Evolutionary conservation across 1,284 basidiomycete species (phyloP).

Genomic region (Ustilago loliicola): DNA sequence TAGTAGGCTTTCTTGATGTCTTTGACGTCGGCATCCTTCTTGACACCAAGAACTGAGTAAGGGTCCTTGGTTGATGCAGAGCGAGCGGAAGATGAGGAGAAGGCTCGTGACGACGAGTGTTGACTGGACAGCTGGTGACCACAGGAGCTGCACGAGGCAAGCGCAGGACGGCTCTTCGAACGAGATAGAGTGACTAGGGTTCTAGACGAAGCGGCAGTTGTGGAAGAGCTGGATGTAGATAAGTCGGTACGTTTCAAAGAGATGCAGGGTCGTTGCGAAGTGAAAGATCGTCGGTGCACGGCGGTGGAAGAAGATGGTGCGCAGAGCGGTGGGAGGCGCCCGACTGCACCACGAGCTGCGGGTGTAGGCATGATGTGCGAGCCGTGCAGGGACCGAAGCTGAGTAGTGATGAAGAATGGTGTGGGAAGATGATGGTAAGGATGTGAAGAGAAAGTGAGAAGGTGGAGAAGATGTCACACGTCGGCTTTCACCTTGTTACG

Average conservation of each 20-base stretch:
- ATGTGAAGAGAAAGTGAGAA: neutral
- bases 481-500: conserved; percentile 2
- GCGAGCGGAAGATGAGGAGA: conserved; percentile 22
- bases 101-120: too few species aligned
- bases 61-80: conserved; percentile 80
- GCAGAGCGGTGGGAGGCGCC: conserved; percentile 30
- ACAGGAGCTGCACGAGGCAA: conserved; percentile 30
- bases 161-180: conserved; percentile 3
- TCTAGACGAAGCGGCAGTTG: conserved; percentile 26
- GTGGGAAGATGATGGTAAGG: conserved; percentile 1
- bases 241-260: conserved; percentile 4
- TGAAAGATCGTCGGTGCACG: conserved; percentile 19
- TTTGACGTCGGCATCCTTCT: conserved; percentile 82
- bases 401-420: neutral
- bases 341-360: conserved; percentile 33
- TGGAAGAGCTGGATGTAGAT: conserved; percentile 15
- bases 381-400: neutral
- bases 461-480: conserved; percentile 1
- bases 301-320: conserved; percentile 28
- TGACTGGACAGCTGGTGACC: conserved; percentile 13
- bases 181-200: conserved; percentile 41
- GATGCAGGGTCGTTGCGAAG: conserved; percentile 11
- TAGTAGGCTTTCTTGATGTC: conserved; percentile 99
- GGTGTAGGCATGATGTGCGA: conserved; percentile 28
- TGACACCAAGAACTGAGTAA: conserved; percentile 89